Evolutionary conservation across 805 yeast genomes (phyloP), one percentile per base, ranked within the genome.

Genomic region (Candida verbasci): DNA sequence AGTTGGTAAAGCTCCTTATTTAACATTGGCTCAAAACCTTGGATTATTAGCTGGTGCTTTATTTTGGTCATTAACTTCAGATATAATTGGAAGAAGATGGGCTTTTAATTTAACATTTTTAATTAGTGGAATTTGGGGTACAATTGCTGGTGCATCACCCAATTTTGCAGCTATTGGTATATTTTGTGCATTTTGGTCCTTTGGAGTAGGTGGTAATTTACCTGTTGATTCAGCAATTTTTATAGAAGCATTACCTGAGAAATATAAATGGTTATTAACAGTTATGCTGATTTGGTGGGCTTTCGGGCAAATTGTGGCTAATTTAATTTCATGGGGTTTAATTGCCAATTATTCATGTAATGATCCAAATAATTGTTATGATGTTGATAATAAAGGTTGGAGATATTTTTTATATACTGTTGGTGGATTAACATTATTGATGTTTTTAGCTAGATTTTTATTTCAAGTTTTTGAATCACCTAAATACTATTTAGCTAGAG

Each of bases 301-400:
- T 30, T 60, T 78, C 24, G 83, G 82, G 22, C 82, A 78, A 50
- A 66, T 78, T 2, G 58, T 77, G 29, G 69, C 78, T 9, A 62
- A 63, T 22, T 54, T 76, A 14, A 47, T 76, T 27, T 70, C 79
- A 4, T 78, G 80, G 78, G 81, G 76, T 0, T 70, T 73, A 37
- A 56, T 78, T 32, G 69, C 78, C 10, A 65, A 70, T 40, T 61
- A 61, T 41, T 69, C 76, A 4, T 76, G 83, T 49, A 35, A 35
- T 20, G 44, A 38, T 24, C 9, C 43, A 1, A 54, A 52, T 8
- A 39, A 53, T 14, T 78, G 84, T 50, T 55, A 60, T 23, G 66
- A 76, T 14, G 42, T 44, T 7, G 60, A 68, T 31, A 79, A 79
- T 52, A 68, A 72, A 58, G 84, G 85, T 29, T 78, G 84, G 84